A percentile compares a stretch with the other conserved stretches of the same genome.
Conservation (phyloP, 257 asterid genomes). For the Vinca minor region DNA sequence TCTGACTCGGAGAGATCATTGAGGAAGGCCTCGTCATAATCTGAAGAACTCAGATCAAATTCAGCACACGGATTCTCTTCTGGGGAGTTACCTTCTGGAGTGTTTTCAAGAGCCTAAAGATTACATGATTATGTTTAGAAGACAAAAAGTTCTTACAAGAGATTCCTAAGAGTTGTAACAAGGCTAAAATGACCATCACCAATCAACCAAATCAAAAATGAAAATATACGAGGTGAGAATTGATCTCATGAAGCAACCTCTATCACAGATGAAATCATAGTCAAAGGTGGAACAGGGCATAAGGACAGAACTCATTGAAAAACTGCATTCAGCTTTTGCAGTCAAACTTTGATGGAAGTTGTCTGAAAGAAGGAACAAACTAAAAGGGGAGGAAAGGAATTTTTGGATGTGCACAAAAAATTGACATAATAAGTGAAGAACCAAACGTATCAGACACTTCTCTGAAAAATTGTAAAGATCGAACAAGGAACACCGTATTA, state of each 20-base stretch:
- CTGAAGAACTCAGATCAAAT: constrained; percentile 54
- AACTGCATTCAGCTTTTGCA: background rate
- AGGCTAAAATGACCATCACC: background rate
- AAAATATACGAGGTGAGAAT: background rate
- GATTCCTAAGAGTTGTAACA: constrained; percentile 5
- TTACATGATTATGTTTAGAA: constrained; percentile 10
- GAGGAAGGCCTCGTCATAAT: constrained; percentile 35
- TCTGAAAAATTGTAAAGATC: background rate
- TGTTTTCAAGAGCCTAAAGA: constrained; percentile 54
- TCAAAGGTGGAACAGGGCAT: background rate
- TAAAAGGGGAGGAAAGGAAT: background rate
- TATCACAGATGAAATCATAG: background rate
- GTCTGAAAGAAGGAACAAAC: background rate
- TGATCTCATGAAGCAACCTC: background rate
- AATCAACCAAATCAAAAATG: background rate
- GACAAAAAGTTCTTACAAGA: too few relatives aligned
- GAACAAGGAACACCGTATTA: background rate
- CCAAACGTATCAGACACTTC: background rate
- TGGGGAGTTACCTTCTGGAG: constrained; percentile 55
- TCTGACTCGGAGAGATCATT: constrained; percentile 47
- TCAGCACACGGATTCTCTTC: constrained; percentile 29
- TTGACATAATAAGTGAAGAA: background rate
- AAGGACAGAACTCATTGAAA: background rate
- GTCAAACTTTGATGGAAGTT: background rate
- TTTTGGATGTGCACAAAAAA: background rate